A percentile compares a stretch with the other conserved stretches of the same genome.
Conservation (phyloP, 352 stramenopile genomes). For the Globisporangium apiculatum region DNA sequence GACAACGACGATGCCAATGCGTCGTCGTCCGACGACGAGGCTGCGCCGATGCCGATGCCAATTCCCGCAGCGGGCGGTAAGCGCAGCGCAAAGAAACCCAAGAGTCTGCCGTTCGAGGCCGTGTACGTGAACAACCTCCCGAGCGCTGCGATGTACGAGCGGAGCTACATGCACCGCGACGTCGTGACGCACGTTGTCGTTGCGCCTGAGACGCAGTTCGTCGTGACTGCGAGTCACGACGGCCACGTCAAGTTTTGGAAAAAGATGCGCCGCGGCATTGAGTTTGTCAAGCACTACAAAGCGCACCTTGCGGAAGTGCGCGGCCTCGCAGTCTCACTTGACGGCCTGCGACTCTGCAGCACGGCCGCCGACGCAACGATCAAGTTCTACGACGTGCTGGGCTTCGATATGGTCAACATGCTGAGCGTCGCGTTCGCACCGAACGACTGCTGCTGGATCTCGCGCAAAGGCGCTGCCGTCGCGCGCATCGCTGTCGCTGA, state of each 20-base stretch:
- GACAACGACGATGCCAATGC: not conserved
- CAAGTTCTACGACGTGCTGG: conserved; percentile 98
- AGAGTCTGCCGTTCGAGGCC: conserved; percentile 49
- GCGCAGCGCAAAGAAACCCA: conserved; percentile 31
- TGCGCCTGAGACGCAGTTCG: conserved; percentile 91
- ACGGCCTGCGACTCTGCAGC: conserved; percentile 83
- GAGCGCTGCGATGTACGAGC: conserved; percentile 90
- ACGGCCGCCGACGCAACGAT: conserved; percentile 89
- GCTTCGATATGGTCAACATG: conserved; percentile 99
- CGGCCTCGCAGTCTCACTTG: conserved; percentile 74
- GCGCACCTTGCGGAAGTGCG: conserved; percentile 90
- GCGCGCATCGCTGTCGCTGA: conserved; percentile 77
- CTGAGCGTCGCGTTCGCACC: conserved; percentile 75
- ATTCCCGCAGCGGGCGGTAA: conserved; percentile 19
- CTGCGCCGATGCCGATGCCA: conserved; percentile 57
- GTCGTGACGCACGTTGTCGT: conserved; percentile 91
- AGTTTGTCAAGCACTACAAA: conserved; percentile 99
- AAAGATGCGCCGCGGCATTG: conserved; percentile 91
- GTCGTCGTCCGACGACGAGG: conserved; percentile 28
- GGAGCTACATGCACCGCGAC: conserved; percentile 97
- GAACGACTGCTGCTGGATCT: conserved; percentile 72
- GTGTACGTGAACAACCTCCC: conserved; percentile 83
- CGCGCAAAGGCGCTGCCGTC: conserved; percentile 39
- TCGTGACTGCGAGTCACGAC: conserved; percentile 94
- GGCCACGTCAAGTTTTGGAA: conserved; percentile 99